These are phyloP conservation scores for Penicillium sp. DNA, from an alignment of 2,329 filamentous ascomycete species.

Conservation along the genomic window DNA sequence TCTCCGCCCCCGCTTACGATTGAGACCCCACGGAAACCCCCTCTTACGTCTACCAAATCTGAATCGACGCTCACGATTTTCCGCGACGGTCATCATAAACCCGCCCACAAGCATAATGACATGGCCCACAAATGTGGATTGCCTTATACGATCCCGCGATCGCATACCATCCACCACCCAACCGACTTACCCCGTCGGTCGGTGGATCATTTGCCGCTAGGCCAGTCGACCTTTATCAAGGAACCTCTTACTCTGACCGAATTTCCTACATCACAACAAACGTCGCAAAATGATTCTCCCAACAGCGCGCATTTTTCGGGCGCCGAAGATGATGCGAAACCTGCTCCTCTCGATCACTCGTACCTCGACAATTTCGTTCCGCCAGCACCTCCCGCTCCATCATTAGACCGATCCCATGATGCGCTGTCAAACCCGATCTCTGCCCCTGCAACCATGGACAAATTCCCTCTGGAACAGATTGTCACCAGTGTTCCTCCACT, in stretches of 20 bases:
- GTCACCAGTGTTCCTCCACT: conserved; percentile 38
- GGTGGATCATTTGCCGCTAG: conserved; percentile 52
- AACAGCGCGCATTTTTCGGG: conserved; percentile 35
- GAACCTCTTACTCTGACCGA: conserved; percentile 28
- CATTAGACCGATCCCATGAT: conserved; percentile 28
- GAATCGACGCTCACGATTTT: conserved; percentile 62
- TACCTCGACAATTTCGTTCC: conserved; percentile 33
- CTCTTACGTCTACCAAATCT: conserved; percentile 57
- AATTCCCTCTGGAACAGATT: conserved; percentile 34
- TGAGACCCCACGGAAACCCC: conserved; percentile 54
- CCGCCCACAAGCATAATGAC: conserved; percentile 64
- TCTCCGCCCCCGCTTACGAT: conserved; percentile 40
- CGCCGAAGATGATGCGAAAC: conserved; percentile 26
- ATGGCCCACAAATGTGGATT: conserved; percentile 62
- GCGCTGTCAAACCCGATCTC: conserved; percentile 25
- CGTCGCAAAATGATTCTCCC: conserved; percentile 47
- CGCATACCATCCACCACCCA: conserved; percentile 51
- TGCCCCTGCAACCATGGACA: conserved; percentile 28
- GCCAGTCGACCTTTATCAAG: conserved; percentile 33
- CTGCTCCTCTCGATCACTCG: conserved; percentile 33
- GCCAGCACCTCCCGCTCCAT: conserved; percentile 18
- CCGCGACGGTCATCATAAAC: conserved; percentile 65
- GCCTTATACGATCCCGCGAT: conserved; percentile 62
- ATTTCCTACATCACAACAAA: conserved; percentile 18
- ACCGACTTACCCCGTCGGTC: conserved; percentile 51